Evolutionary conservation across 2,329 filamentous ascomycete species (phyloP), one percentile per base, ranked within the genome.

Genomic region (Meredithiella fracta): DNA sequence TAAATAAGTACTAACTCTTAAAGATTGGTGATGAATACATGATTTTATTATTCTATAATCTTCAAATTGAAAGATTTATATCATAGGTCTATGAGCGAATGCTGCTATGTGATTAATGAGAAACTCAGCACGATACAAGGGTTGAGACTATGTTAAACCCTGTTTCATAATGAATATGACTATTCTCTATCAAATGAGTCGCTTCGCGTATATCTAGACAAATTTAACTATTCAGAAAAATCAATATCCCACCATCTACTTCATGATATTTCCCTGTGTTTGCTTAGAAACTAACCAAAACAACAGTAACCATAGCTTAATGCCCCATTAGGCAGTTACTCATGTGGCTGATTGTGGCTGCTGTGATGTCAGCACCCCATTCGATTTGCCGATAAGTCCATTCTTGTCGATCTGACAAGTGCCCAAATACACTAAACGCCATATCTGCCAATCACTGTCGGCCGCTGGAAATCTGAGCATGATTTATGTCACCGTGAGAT

Each of bases 1-100:
- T 44, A 17, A 23, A 4, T 37, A n/a, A 11, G 20, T 31, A 54
- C 53, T 49, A 51, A 59, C 60, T 59, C 37, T 59, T 60, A 53
- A 62, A 62, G n/a, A 56, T 23, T 11, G 60, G 57, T 31, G 60
- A 61, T 44, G 57, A 58, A 52, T 60, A 55, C 60, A 61, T 61
- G 11, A n/a, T n/a, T n/a, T 42, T 15, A 17, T 11, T 5, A 34
- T 5, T 5, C 29, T 5, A 34, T 31, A 5, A 17, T 44, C 15
- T 8, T 11, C 23, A 25, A 8, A 49, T 6, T 2, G 22, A 15
- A n/a, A 17, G 40, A 8, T 20, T 44, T n/a, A 34, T 34, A 34
- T 34, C 11, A 11, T 5, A 5, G 5, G 29, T 34, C 29, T 5
- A 5, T 34, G 5, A 11, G 5, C 29, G 11, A 34, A 34, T 11